Base-by-base conservation (phyloP, 78 protist species). In the slime mould (Dictyostelium discoideum) region DNA sequence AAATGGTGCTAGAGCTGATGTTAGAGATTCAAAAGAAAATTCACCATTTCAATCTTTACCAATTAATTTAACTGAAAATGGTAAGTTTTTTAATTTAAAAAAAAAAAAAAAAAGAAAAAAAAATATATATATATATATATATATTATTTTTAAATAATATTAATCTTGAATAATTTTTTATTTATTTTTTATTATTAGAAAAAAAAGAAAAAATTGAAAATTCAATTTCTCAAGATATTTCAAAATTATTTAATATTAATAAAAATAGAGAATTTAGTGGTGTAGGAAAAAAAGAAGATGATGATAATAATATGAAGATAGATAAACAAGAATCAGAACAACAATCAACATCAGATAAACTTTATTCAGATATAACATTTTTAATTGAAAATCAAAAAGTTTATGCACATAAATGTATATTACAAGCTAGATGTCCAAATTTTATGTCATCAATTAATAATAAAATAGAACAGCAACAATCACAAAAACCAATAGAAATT, bases 1-100 rank as follows among this genome's bases (percentile, higher is more conserved):
- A 24, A 67, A 88, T 26, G 95, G 95, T 90, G 87, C 95, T 1
- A 82, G 83, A 72, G 10, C 14, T 3, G 88, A 90, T n/a, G 67
- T 37, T 22, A 60, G 95, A 46, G 95, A 90, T 72, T 5, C 60
- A 29, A 82, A 80, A 46, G 95, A 69, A 69, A 69, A 60, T 60
- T 60, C 69, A 60, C 69, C 69, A 60, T 60, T 60, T 60, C 69
- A 60, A 60, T 60, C 69, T 5, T 60, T 60, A 60, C 69, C 69
- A 60, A 60, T 60, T 60, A 60, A 60, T 60, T 60, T 60, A 60
- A 60, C 69, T 20, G 69, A 60, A 20, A 60, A 60, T 60, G 69
- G 69, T 60, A 60, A 60, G 20, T 16, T 76, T 14, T 76, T 39
- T 76, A 8, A 11, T 13, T 9, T 37, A 37, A 10, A 14, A 74